Base-by-base conservation (phyloP, 768 basidiomycete species). In the Stropharia rugosoannulata region DNA sequence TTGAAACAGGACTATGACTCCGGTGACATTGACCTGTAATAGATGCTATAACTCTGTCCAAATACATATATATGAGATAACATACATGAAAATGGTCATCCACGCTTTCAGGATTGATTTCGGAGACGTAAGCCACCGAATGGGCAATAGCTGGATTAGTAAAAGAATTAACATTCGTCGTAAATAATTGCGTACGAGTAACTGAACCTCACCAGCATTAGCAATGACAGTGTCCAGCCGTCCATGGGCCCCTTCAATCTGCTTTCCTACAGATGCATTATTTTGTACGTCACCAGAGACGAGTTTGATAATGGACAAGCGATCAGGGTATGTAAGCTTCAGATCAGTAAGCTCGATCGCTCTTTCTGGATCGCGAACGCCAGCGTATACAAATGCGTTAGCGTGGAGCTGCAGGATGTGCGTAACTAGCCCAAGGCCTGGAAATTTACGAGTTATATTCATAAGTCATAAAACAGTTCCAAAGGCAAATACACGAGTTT, bases 371-470 rank as follows among this genome's bases (percentile, higher is more conserved):
- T 49, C 15, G 37, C 54, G 45, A 6, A 38, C 47, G 13, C 54
- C 54, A 16, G 54, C 47, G 38, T 55, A 55, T 19, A 55, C 38
- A 11, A 55, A 41, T 13, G 54, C 45, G 19, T 39, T 19, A 11
- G 19, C 11, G 25, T 49, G 35, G 7, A 32, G 41, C 12, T 37
- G 36, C 5, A 40, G 25, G 15, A 48, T 48, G 13, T 15, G 36
- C 11, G n/a, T 42, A 10, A 58, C 54, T 7, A 55, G 47, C 4
- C 36, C 47, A 1, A 55, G 18, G n/a, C 54, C 54, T 55, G 22
- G 22, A 22, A 1, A 22, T 22, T 22, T 22, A 22, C 4, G 4
- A 2, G 22, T 22, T 22, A 22, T 22, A 2, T 1, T 22, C 22
- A 22, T 22, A 4, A 2, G 22, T 22, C 22, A 22, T 22, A 4